Percentiles rank a stretch among this genome's conserved stretches.
Evolutionary conservation across 305 asterid species (phyloP).

Genomic region (Fraxinus albicans): DNA sequence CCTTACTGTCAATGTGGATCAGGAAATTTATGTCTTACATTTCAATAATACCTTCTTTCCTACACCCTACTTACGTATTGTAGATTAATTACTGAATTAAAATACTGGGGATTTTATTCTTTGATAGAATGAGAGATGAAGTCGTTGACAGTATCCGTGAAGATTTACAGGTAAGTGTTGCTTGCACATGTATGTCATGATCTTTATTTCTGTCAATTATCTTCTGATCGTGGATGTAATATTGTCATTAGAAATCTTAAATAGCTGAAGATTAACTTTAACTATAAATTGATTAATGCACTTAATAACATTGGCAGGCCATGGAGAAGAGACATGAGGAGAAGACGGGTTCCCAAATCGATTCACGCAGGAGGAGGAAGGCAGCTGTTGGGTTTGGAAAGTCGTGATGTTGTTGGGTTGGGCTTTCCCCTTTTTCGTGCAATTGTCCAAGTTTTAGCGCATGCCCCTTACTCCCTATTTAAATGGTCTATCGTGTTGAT

Average conservation of each 20-base stretch:
- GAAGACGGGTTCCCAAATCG: conserved; percentile 58
- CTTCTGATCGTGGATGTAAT: neutral
- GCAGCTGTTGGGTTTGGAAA: conserved; percentile 76
- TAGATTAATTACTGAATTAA: conserved; percentile 1
- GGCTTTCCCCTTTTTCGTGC: too few relatives aligned
- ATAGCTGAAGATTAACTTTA: neutral
- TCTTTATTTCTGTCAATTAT: neutral
- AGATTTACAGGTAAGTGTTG: conserved; percentile 57
- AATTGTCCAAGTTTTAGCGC: too few relatives aligned
- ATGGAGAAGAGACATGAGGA: conserved; percentile 79
- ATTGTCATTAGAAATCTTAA: neutral
- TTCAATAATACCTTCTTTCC: neutral
- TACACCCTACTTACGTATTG: neutral
- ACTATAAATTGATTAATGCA: neutral
- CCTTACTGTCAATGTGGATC: neutral
- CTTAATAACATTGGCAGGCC: conserved; percentile 44
- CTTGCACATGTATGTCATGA: conserved; percentile 26
- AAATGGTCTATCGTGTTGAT: too few relatives aligned
- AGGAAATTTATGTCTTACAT: neutral
- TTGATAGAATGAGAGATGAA: conserved; percentile 78
- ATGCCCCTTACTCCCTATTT: too few relatives aligned
- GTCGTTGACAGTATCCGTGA: conserved; percentile 66
- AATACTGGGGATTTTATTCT: conserved; percentile 82
- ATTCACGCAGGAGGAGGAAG: conserved; percentile 44
- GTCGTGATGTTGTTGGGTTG: conserved; percentile 32